phyloP scores from a whole-genome alignment of 2,329 filamentous ascomycete genomes.

The Paraphaeosphaeria sporulosa region DNA sequence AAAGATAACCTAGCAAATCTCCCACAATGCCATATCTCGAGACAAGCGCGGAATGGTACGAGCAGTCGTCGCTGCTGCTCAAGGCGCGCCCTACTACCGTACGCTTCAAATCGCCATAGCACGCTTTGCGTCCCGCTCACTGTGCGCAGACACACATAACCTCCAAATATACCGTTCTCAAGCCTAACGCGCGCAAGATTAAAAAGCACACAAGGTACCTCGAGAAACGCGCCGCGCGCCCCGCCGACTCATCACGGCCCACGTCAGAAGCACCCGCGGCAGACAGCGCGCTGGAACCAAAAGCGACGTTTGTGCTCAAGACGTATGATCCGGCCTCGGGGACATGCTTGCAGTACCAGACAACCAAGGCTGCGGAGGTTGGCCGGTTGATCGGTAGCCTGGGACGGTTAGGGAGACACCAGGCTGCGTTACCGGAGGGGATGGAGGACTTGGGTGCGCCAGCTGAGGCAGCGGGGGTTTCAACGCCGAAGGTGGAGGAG shows the following conservation, averaged over 20 bases:
- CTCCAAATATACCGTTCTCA: slow-evolving; percentile 83
- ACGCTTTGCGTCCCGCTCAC: slow-evolving; percentile 16
- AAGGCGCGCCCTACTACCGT: slow-evolving; percentile 87
- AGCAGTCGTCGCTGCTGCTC: slow-evolving; percentile 83
- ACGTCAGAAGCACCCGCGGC: slow-evolving; percentile 41
- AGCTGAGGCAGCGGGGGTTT: slow-evolving; percentile 33
- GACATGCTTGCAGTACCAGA: slow-evolving; percentile 87
- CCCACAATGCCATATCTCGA: slow-evolving; percentile 76
- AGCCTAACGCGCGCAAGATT: slow-evolving; percentile 46
- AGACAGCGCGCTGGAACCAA: slow-evolving; percentile 36
- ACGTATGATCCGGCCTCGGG: slow-evolving; percentile 87
- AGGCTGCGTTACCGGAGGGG: slow-evolving; percentile 59
- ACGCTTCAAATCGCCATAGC: slow-evolving; percentile 45
- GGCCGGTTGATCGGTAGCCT: slow-evolving; percentile 79
- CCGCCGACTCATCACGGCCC: slow-evolving; percentile 28
- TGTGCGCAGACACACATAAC: slow-evolving; percentile 79
- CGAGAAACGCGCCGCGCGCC: slow-evolving; percentile 37
- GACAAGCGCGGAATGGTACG: slow-evolving; percentile 89
- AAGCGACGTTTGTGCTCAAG: slow-evolving; percentile 80
- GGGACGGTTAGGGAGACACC: slow-evolving; percentile 74
- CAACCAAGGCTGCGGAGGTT: slow-evolving; percentile 89
- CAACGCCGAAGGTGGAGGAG: slow-evolving; percentile 45
- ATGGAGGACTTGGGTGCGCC: slow-evolving; percentile 49
- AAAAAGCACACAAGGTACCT: slow-evolving; percentile 44
- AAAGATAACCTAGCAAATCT: background rate